These are phyloP conservation scores for Stagonosporopsis vannaccii DNA, from an alignment of 2,329 filamentous ascomycete species.

Conservation along the genomic window DNA sequence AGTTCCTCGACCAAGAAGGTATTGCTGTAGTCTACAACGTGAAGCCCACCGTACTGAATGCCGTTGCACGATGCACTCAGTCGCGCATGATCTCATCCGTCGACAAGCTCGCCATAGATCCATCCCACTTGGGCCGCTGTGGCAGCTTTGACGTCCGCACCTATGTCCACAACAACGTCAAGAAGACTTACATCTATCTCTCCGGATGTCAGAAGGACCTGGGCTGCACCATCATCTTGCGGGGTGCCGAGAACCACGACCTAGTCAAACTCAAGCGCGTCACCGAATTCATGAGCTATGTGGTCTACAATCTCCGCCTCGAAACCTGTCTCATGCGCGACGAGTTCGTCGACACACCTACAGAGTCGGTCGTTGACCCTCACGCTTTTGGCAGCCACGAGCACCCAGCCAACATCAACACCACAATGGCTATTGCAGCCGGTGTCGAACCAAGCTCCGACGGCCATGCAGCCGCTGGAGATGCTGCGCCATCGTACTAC, in stretches of 20 bases:
- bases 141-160: conserved; percentile 95
- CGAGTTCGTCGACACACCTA: conserved; percentile 85
- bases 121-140: conserved; percentile 79
- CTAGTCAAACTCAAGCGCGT: conserved; percentile 87
- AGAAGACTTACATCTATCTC: conserved; percentile 95
- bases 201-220: conserved; percentile 89
- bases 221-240: conserved; percentile 91
- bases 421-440: conserved; percentile 8
- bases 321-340: conserved; percentile 95
- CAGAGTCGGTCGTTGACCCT: conserved; percentile 58
- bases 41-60: conserved; percentile 93
- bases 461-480: conserved; percentile 64
- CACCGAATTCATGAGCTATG: conserved; percentile 98
- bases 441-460: conserved; percentile 47
- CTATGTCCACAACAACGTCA: conserved; percentile 82
- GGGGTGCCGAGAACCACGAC: conserved; percentile 75
- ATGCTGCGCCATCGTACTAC: conserved; percentile 90
- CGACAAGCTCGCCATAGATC: conserved; percentile 84
- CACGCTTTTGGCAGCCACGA: conserved; percentile 22
- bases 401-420: conserved; percentile 7
- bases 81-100: conserved; percentile 93
- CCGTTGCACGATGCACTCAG: conserved; percentile 89
- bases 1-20: conserved; percentile 84
- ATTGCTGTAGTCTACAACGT: conserved; percentile 97
- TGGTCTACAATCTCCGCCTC: conserved; percentile 95